phyloP scores from a whole-genome alignment of 2,329 filamentous ascomycete species.

The Fusarium sp. region DNA sequence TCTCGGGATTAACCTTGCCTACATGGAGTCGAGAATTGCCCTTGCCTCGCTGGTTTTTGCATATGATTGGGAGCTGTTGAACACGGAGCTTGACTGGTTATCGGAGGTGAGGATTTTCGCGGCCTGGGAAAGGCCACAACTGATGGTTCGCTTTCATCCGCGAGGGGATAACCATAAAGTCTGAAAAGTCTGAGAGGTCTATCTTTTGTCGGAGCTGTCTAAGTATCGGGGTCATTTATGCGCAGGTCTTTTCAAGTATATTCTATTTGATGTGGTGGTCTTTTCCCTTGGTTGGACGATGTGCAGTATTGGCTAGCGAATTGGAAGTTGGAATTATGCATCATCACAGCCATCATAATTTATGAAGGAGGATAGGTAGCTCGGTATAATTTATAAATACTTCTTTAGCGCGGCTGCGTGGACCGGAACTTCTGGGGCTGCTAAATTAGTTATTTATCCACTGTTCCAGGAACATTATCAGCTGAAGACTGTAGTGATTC shows the following conservation, averaged over 20 bases:
- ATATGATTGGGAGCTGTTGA: slow-evolving; percentile 17
- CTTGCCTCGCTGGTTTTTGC: slow-evolving; percentile 8
- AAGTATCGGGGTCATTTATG: too few relatives aligned
- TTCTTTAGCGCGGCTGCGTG: not conserved
- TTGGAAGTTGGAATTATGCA: not conserved
- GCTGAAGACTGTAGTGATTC: not conserved
- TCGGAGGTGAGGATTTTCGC: not conserved
- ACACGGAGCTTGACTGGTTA: not conserved
- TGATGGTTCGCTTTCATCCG: not conserved
- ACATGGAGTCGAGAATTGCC: slow-evolving; percentile 1
- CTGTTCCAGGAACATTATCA: too few relatives aligned
- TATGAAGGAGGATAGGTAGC: not conserved
- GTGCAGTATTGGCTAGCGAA: too few relatives aligned
- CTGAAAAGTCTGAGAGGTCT: too few relatives aligned
- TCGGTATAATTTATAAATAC: not conserved
- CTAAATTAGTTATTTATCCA: not conserved
- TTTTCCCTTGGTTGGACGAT: too few relatives aligned
- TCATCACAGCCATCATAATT: not conserved
- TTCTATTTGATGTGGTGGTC: too few relatives aligned
- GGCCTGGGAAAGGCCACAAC: not conserved
- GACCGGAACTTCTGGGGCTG: not conserved
- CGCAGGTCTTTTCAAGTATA: too few relatives aligned
- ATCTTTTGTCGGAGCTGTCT: not conserved
- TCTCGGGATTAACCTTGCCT: slow-evolving; percentile 21
- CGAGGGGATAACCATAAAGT: not conserved